Evolutionary conservation across 164 flowering plant species (phyloP).

Genomic region (Brasenia schreberi): DNA sequence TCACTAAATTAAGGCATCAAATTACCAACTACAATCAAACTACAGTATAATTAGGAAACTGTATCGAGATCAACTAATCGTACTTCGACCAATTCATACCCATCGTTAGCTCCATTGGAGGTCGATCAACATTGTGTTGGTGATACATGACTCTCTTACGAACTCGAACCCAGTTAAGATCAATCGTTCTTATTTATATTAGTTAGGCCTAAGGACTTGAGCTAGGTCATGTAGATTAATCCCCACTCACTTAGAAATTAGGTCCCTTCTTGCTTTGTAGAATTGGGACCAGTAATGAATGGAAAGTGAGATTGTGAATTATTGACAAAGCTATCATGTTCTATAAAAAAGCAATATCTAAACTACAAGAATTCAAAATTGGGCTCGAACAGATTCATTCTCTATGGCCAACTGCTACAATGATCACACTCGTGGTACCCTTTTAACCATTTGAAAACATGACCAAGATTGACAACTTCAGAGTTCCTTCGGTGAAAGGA

Average conservation of each 20-base stretch:
- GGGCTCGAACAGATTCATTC: background rate
- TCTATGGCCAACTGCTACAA: background rate
- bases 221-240: background rate
- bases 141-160: background rate
- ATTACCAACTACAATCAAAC: background rate
- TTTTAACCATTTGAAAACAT: background rate
- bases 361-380: background rate
- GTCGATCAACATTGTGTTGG: too few relatives aligned
- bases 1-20: background rate
- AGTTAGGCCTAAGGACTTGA: background rate
- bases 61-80: too few relatives aligned
- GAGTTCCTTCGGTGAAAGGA: background rate
- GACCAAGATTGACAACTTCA: background rate
- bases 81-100: too few relatives aligned
- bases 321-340: background rate
- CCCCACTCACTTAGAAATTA: background rate
- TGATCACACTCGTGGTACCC: background rate
- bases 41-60: background rate
- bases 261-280: background rate
- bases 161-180: background rate
- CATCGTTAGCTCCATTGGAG: too few relatives aligned
- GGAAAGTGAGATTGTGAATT: background rate
- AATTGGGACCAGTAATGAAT: background rate
- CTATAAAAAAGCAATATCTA: background rate
- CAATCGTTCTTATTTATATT: too few relatives aligned